Evolutionary conservation across 2,329 filamentous ascomycete genomes (phyloP), one percentile per base, ranked within the genome.

Genomic region (Graphium sp.): DNA sequence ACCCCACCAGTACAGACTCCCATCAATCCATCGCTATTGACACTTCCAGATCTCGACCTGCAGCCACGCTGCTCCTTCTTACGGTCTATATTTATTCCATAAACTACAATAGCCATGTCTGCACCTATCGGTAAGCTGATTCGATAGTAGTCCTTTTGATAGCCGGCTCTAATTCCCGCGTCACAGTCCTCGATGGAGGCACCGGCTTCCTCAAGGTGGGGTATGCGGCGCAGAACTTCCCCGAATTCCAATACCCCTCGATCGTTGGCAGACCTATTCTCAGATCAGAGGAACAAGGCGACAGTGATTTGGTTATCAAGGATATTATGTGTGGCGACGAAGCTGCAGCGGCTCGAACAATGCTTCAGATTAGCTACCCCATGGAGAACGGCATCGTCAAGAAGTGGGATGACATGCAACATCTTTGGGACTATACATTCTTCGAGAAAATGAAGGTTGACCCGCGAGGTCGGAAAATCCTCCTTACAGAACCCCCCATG

Each of bases 351-450:
- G 87, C 89, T 40, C 75, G 89, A 46, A 93, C 81, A 37, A 93
- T 94, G 84, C 74, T 98, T 35, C 89, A 98, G 56, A 91, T 98
- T 49, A 92, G 79, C 55, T 98, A 98, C 53, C 89, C 89, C 42
- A 98, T 98, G 89, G 89, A 98, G 56, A 98, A 98, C 53, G 89
- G 89, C 45, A 95, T 98, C 46, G 84, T 98, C 41, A 95, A 94
- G 70, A 85, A 84, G 49, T 98, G 89, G 89, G 89, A 98, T 43
- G 89, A 98, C 55, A 98, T 98, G 89, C 82, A 93, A 62, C 87
- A 95, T 50, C 74, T 98, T 32, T 98, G 89, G 89, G 87, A 98
- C 59, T 95, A 91, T 54, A 98, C 89, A 15, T 98, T 98, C 55
- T 77, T 71, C 55, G 87, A 98, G 53, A 95, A 95, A 71, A 81